These are phyloP conservation scores for Carex parvula DNA, from an alignment of 176 grass and related monocot species.

Conservation along the genomic window DNA sequence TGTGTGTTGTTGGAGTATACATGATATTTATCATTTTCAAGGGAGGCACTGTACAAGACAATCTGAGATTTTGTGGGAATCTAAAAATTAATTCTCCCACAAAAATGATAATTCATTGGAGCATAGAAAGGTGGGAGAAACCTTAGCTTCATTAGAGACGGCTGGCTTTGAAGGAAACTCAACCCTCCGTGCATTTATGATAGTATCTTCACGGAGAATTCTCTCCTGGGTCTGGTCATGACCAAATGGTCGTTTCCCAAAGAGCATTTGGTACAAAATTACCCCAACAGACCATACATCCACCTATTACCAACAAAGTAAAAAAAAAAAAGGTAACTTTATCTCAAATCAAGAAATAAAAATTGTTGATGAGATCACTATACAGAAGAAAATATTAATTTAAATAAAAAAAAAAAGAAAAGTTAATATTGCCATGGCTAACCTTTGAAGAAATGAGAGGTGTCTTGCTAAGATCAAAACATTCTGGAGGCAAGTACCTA, in stretches of 20 bases:
- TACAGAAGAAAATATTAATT: not conserved
- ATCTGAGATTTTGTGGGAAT: not conserved
- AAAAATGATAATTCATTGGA: constrained; percentile 2
- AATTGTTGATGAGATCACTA: not conserved
- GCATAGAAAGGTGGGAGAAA: constrained; percentile 17
- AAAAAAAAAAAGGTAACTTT: not conserved
- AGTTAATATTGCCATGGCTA: constrained; percentile 15
- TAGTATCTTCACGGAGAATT: constrained; percentile 98
- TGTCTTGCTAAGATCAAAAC: constrained; percentile 94
- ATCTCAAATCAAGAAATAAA: not conserved
- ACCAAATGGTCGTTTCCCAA: constrained; percentile 84
- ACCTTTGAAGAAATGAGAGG: constrained; percentile 99
- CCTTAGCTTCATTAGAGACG: constrained; percentile 95
- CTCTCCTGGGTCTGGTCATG: constrained; percentile 98
- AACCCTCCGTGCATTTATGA: constrained; percentile 90
- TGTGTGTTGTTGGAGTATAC: not conserved
- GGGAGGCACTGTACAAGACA: not conserved
- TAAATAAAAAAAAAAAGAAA: not conserved
- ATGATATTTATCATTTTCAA: constrained; percentile 4
- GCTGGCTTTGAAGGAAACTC: constrained; percentile 91
- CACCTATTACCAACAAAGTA: constrained; percentile 52
- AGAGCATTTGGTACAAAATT: constrained; percentile 99
- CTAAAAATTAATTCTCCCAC: not conserved
- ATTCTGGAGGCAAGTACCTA: constrained; percentile 99
- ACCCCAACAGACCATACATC: constrained; percentile 99